Evolutionary conservation across 495 filamentous ascomycete genomes (phyloP).

Genomic region (Lasiosphaeria miniovina): DNA sequence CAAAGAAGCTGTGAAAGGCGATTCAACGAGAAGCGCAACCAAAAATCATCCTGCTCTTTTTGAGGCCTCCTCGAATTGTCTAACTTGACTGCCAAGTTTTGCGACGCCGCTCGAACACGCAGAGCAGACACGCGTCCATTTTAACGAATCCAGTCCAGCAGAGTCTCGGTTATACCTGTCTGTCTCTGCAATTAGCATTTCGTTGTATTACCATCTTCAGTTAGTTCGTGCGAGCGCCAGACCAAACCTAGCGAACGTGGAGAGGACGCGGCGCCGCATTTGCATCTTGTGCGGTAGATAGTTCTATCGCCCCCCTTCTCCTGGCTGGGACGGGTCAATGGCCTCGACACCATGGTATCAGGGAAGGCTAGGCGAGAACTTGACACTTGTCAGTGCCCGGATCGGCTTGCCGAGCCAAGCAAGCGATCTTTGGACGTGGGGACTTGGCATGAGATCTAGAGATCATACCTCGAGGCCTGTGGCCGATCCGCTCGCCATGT

Average conservation of each 20-base stretch:
- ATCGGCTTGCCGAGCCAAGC: slow-evolving; percentile 2
- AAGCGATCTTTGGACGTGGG: slow-evolving; percentile 5
- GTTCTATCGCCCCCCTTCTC: background rate
- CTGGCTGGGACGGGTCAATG: background rate
- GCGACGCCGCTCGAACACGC: no score
- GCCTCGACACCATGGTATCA: background rate
- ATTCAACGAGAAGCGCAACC: background rate
- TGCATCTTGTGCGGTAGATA: no score
- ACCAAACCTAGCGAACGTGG: no score
- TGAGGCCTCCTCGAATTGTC: no score
- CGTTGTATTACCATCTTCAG: no score
- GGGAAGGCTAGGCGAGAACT: slow-evolving; percentile 10
- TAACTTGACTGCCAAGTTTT: no score
- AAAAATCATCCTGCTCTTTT: background rate
- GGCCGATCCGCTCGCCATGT: background rate
- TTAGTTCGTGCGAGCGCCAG: no score
- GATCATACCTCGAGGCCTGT: slow-evolving; percentile 10
- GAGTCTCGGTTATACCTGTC: no score
- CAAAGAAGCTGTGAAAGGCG: slow-evolving; percentile 56
- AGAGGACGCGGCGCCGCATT: no score
- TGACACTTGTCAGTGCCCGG: slow-evolving; percentile 14
- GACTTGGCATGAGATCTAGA: slow-evolving; percentile 18
- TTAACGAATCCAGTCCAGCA: no score
- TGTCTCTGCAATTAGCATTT: no score
- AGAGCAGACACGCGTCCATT: no score